Percentiles rank a stretch among this genome's conserved stretches.
Conservation (phyloP, 2,329 filamentous ascomycete species). For the Rhytidhysteron rufulum region DNA sequence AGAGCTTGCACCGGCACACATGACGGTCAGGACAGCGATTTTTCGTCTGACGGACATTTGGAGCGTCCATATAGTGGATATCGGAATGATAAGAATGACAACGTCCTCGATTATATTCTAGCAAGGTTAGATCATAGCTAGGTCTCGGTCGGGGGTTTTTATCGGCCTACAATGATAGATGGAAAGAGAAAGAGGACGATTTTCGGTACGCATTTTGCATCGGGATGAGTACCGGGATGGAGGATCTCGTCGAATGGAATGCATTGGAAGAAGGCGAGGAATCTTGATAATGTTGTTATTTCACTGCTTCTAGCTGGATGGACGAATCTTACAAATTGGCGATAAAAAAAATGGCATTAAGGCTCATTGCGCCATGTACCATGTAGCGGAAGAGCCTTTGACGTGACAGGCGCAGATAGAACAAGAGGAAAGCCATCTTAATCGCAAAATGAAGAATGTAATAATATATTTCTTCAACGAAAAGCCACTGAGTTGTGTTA, state of each 20-base stretch:
- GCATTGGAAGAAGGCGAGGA: conserved; percentile 29
- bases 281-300: no score
- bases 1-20: conserved; percentile 24
- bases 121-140: no score
- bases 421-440: conserved; percentile 32
- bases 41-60: conserved; percentile 18
- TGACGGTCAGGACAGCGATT: conserved; percentile 17
- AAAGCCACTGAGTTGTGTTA: conserved; percentile 14
- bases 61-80: conserved; percentile 14
- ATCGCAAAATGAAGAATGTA: conserved; percentile 27
- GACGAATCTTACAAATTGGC: conserved; percentile 16
- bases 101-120: conserved; percentile 18
- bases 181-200: conserved; percentile 24
- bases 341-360: conserved; percentile 22
- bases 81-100: conserved; percentile 19
- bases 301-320: no score
- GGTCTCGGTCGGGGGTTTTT: conserved; percentile 27
- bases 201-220: conserved; percentile 21
- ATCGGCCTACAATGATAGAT: conserved; percentile 12
- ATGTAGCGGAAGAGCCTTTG: conserved; percentile 16
- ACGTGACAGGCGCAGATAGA: conserved; percentile 29
- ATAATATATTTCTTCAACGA: conserved; percentile 30
- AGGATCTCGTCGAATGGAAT: conserved; percentile 26
- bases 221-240: conserved; percentile 20
- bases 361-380: conserved; percentile 20